Percentiles rank a stretch among this genome's conserved stretches.
phyloP scores from a whole-genome alignment of 2,329 filamentous ascomycete genomes.

The Calonectria honghensis region DNA sequence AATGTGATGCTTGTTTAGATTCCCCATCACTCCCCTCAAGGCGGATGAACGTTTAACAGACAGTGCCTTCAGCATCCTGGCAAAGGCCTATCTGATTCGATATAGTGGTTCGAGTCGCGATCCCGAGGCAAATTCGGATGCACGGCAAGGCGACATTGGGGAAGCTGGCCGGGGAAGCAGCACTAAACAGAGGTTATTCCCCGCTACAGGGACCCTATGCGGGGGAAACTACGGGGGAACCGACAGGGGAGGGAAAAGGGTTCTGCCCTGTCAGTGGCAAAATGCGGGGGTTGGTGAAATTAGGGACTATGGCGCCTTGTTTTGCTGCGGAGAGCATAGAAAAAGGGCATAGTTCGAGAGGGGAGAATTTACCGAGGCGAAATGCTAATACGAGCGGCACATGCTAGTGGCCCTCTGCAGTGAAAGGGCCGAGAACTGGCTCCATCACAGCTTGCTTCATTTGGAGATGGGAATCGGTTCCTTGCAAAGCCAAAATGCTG shows the following conservation, averaged over 20 bases:
- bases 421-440: neutral
- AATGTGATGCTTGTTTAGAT: neutral
- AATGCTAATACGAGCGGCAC: neutral
- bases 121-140: constrained; percentile 31
- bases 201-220: constrained; percentile 20
- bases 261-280: constrained; percentile 6
- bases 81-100: neutral
- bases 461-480: neutral
- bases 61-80: neutral
- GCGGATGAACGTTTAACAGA: constrained; percentile 39
- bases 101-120: constrained; percentile 24
- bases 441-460: neutral
- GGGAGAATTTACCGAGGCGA: constrained; percentile 24
- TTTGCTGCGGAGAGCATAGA: constrained; percentile 13
- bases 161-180: constrained; percentile 15
- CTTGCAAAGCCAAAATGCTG: constrained; percentile 5
- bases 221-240: constrained; percentile 31
- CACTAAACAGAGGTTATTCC: constrained; percentile 21
- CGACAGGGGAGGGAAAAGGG: constrained; percentile 32
- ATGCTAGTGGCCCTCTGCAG: neutral
- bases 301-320: neutral
- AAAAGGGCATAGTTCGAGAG: neutral
- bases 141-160: constrained; percentile 23
- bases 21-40: neutral
- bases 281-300: constrained; percentile 35